These are phyloP conservation scores for Hypoxylon sp. DNA, from an alignment of 2,329 filamentous ascomycete species.

Conservation along the genomic window DNA sequence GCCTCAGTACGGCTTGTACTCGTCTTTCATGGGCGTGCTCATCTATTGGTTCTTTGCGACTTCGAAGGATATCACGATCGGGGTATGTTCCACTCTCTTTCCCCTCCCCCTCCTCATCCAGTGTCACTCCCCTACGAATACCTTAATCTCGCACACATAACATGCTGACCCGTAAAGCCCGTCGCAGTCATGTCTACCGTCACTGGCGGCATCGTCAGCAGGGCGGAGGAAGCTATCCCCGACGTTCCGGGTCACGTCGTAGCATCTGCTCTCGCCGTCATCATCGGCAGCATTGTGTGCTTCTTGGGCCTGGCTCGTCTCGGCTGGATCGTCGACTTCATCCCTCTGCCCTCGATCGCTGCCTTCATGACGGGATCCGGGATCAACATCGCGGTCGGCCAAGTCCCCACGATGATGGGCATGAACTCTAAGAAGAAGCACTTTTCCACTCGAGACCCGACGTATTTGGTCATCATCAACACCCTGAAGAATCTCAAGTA, in stretches of 20 bases:
- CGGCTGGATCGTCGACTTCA: constrained; percentile 63
- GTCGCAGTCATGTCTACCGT: constrained; percentile 62
- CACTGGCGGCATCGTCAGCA: constrained; percentile 56
- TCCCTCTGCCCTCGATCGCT: constrained; percentile 60
- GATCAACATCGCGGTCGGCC: constrained; percentile 59
- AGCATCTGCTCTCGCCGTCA: constrained; percentile 54
- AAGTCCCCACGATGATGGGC: constrained; percentile 60
- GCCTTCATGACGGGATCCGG: constrained; percentile 64
- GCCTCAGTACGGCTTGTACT: constrained; percentile 58
- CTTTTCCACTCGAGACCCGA: constrained; percentile 50
- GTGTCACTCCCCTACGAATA: background rate
- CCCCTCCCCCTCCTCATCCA: background rate
- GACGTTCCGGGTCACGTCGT: constrained; percentile 47
- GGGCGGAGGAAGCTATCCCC: constrained; percentile 22
- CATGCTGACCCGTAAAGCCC: constrained; percentile 56
- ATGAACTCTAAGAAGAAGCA: constrained; percentile 57
- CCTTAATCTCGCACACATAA: constrained; percentile 54
- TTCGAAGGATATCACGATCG: constrained; percentile 76
- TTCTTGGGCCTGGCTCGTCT: constrained; percentile 59
- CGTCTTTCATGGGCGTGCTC: constrained; percentile 50
- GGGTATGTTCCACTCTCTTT: constrained; percentile 56
- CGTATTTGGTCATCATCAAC: constrained; percentile 60
- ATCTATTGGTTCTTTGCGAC: constrained; percentile 52
- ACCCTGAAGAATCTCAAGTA: constrained; percentile 56
- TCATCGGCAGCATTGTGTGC: constrained; percentile 58